Conservation (phyloP, 1,139 yeast genomes). For the Pneumocystis oryctolagi region DNA sequence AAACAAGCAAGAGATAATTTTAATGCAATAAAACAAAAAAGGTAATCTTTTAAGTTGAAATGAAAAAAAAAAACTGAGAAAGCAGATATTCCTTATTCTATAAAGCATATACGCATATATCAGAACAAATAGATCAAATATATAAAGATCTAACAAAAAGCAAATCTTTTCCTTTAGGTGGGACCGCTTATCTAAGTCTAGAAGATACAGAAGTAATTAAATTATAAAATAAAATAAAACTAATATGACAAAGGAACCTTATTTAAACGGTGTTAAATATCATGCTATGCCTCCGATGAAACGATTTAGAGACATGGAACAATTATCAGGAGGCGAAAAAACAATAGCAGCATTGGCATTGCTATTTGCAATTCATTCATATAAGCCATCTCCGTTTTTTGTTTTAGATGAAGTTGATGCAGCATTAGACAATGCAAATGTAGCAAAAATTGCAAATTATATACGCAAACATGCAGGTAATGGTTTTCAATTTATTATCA, state of each 20-base stretch:
- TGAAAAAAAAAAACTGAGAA: not conserved
- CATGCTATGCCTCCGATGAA: constrained; percentile 97
- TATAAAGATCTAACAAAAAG: constrained; percentile 72
- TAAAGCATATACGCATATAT: constrained; percentile 62
- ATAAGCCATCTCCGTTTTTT: constrained; percentile 88
- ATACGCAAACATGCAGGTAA: constrained; percentile 65
- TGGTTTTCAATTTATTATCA: constrained; percentile 80
- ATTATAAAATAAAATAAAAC: not conserved
- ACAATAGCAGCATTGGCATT: constrained; percentile 92
- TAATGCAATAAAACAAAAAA: constrained; percentile 41
- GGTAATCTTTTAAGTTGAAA: constrained; percentile 23
- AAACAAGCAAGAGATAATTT: constrained; percentile 42
- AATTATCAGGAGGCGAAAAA: constrained; percentile 91
- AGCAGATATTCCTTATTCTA: constrained; percentile 31
- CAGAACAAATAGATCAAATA: constrained; percentile 56
- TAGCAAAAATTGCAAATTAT: constrained; percentile 68
- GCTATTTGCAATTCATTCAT: constrained; percentile 78
- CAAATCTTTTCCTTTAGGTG: constrained; percentile 61
- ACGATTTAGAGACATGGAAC: constrained; percentile 82
- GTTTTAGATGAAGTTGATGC: constrained; percentile 96
- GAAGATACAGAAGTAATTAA: constrained; percentile 53
- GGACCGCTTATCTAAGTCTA: constrained; percentile 75
- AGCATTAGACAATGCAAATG: constrained; percentile 83
- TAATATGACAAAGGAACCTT: constrained; percentile 41
- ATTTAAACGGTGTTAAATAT: constrained; percentile 63